Evolutionary conservation across 345 rosid genomes (phyloP).

Genomic region (Erucastrum elatum): DNA sequence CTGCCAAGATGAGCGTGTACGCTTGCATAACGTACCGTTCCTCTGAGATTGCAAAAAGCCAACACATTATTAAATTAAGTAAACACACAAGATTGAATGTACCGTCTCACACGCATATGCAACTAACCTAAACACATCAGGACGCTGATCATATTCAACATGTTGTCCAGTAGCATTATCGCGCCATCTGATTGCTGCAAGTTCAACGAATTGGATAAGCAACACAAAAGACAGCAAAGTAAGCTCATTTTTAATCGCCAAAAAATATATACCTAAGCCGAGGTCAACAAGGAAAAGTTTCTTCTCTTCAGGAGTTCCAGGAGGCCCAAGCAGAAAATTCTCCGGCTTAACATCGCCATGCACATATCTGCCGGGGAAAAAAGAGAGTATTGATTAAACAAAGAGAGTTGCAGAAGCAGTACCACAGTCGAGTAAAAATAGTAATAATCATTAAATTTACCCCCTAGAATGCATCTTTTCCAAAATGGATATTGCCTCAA

Average conservation of each 20-base stretch:
- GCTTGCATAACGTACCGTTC: conserved; percentile 96
- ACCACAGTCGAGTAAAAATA: background rate
- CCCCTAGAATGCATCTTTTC: conserved; percentile 92
- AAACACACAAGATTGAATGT: too few species aligned
- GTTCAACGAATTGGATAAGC: conserved; percentile 28
- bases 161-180: conserved; percentile 79
- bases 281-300: conserved; percentile 92
- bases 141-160: conserved; percentile 98
- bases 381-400: conserved; percentile 23
- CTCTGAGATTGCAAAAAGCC: conserved; percentile 54
- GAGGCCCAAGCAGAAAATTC: conserved; percentile 90
- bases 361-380: conserved; percentile 60
- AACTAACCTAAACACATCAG: conserved; percentile 88
- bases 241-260: background rate
- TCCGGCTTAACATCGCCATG: conserved; percentile 99
- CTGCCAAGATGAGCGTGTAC: conserved; percentile 99
- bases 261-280: conserved; percentile 65
- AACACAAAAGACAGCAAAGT: conserved; percentile 22
- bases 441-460: conserved; percentile 42
- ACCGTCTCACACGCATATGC: background rate
- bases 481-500: conserved; percentile 83
- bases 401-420: conserved; percentile 5
- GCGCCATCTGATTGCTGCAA: conserved; percentile 85
- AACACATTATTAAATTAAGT: background rate
- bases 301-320: conserved; percentile 82